These are phyloP conservation scores for Ramichloridium luteum DNA, from an alignment of 2,329 filamentous ascomycete genomes.

Conservation along the genomic window DNA sequence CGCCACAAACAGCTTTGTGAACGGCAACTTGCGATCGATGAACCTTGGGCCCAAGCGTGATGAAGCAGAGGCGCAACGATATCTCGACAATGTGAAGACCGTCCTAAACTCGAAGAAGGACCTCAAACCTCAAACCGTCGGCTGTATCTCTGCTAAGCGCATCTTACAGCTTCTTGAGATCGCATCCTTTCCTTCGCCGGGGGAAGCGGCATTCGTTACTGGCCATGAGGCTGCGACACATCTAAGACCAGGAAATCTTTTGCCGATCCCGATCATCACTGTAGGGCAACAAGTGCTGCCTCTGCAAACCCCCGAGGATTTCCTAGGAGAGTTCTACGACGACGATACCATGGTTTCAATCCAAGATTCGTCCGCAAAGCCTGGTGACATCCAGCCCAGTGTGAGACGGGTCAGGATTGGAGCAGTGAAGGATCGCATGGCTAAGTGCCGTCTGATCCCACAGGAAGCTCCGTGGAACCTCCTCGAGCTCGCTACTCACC, in stretches of 20 bases:
- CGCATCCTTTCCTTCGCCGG: slow-evolving; percentile 11
- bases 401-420: slow-evolving; percentile 13
- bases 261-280: slow-evolving; percentile 18
- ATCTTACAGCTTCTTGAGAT: slow-evolving; percentile 17
- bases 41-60: too few relatives aligned
- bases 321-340: slow-evolving; percentile 22
- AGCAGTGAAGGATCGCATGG: slow-evolving; percentile 19
- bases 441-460: slow-evolving; percentile 3
- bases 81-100: too few relatives aligned
- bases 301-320: slow-evolving; percentile 16
- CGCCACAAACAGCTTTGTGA: too few relatives aligned
- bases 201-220: slow-evolving; percentile 17
- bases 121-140: too few relatives aligned
- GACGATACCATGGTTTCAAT: slow-evolving; percentile 17
- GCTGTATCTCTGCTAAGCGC: too few relatives aligned
- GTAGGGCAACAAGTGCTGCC: slow-evolving; percentile 17
- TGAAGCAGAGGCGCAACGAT: too few relatives aligned
- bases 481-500: slow-evolving; percentile 22
- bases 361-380: slow-evolving; percentile 17
- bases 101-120: too few relatives aligned
- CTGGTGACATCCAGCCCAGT: slow-evolving; percentile 4
- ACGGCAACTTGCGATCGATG: too few relatives aligned
- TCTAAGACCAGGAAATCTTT: slow-evolving; percentile 14
- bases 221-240: slow-evolving; percentile 14
- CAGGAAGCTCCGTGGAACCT: slow-evolving; percentile 20